Conservation (phyloP, 106 monocot genomes). For the Acorus gramineus region DNA sequence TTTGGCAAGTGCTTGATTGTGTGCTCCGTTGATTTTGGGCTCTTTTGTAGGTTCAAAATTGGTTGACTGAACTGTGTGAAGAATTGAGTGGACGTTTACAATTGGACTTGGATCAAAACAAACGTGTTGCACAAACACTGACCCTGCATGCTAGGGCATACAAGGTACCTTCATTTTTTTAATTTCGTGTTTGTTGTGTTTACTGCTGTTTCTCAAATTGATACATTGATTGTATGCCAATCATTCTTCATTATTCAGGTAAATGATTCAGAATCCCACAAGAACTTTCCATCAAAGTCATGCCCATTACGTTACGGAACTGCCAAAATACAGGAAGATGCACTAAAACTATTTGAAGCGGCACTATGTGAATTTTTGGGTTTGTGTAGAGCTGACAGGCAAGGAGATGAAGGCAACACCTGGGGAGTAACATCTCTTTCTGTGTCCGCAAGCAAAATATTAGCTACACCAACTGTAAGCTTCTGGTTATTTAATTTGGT, state of each 20-base stretch:
- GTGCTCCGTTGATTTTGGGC: not conserved
- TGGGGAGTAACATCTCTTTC: slow-evolving; percentile 90
- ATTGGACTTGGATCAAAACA: slow-evolving; percentile 76
- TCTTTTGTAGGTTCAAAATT: slow-evolving; percentile 59
- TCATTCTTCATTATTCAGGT: slow-evolving; percentile 26
- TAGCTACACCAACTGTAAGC: slow-evolving; percentile 68
- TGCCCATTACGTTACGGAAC: slow-evolving; percentile 79
- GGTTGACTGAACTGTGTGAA: slow-evolving; percentile 88
- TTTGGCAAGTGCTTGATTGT: too few relatives aligned
- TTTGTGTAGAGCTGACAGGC: slow-evolving; percentile 1
- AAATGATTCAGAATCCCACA: slow-evolving; percentile 30
- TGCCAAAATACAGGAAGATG: slow-evolving; percentile 93
- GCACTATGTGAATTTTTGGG: slow-evolving; percentile 68
- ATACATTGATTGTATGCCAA: not conserved
- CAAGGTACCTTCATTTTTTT: slow-evolving; percentile 33
- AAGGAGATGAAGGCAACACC: slow-evolving; percentile 10
- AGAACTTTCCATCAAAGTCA: slow-evolving; percentile 95
- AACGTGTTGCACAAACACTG: slow-evolving; percentile 67
- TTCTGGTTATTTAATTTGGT: slow-evolving; percentile 4
- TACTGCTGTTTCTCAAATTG: not conserved
- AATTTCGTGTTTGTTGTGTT: not conserved
- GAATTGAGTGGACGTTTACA: slow-evolving; percentile 89
- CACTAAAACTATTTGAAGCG: slow-evolving; percentile 68
- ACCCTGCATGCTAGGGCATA: slow-evolving; percentile 74
- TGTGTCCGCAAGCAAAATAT: slow-evolving; percentile 86